Base-by-base conservation (phyloP, 2,329 filamentous ascomycete species). In the Diaporthe destruens region DNA sequence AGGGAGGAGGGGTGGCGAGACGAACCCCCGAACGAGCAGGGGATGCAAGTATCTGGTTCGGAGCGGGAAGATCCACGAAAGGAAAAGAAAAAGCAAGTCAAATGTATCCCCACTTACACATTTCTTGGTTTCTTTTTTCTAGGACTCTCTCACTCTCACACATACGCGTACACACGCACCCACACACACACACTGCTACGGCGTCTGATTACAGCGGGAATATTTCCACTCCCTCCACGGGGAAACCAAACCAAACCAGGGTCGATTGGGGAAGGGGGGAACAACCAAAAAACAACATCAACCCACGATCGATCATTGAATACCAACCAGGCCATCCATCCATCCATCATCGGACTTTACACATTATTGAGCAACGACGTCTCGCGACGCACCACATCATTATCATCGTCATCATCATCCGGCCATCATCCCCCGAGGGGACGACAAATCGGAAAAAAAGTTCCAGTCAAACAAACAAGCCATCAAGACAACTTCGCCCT, bases 141-240 rank as follows among this genome's bases (percentile, higher is more conserved):
- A n/a, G 25, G 55, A 66, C 65, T 42, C 39, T 42, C 39, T 42
- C 39, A 12, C 36, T 54, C 18, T 47, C 56, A 44, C 32, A 65
- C 7, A 12, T 6, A n/a, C 42, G 71, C 67, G 34, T 25, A 61
- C 36, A 42, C 56, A 42, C 34, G 42, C 57, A 49, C 42, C 44
- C 36, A 42, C 56, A 42, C 34, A 29, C 57, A 49, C 42, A 63
- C 63, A 66, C 53, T 71, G 56, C 34, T 32, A 71, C 51, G 71
- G 68, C 63, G 63, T 73, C 59, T 66, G 53, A 71, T n/a, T 49
- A 72, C 71, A 65, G 69, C 72, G 71, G 69, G 66, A 67, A 67
- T 44, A 61, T 63, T 29, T 53, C 36, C 44, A 47, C 53, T 70
- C 72, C 72, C 72, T 72, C 71, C 72, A 72, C 72, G 36, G 72